Percentiles rank a stretch among this genome's conserved stretches.
Conservation (phyloP, 2,329 filamentous ascomycete genomes). For the Beauveria rudraprayagi region DNA sequence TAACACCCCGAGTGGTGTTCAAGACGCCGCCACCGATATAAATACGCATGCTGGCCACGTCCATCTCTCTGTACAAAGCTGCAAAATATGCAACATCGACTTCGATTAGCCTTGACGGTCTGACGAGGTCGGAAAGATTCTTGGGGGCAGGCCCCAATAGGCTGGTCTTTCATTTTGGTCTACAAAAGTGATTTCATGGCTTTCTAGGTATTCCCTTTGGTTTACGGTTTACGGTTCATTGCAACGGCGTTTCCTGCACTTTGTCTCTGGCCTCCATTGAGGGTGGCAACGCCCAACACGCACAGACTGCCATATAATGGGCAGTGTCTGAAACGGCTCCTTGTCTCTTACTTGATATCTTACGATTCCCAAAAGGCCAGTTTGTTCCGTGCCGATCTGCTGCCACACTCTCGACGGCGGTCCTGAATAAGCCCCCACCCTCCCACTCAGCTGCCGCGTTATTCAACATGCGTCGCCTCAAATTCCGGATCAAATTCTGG, state of each 20-base stretch:
- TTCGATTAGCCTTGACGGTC: conserved; percentile 6
- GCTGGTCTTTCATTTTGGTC: conserved; percentile 9
- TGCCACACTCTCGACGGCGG: neutral
- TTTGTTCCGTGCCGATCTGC: conserved; percentile 5
- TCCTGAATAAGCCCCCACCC: neutral
- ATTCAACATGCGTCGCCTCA: neutral
- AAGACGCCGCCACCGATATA: neutral
- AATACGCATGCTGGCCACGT: conserved; percentile 9
- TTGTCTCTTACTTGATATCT: conserved; percentile 5
- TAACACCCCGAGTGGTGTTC: neutral
- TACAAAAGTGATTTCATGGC: conserved; percentile 11
- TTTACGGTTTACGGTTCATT: conserved; percentile 9
- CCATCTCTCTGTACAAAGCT: conserved; percentile 7
- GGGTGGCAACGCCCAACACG: neutral
- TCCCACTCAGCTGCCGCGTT: neutral
- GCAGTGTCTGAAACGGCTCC: neutral
- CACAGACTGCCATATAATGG: neutral
- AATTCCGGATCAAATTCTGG: neutral
- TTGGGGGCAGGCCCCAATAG: conserved; percentile 5
- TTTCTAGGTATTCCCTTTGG: conserved; percentile 4
- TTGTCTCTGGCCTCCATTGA: neutral
- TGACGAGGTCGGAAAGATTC: neutral
- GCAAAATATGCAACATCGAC: neutral
- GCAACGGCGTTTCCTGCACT: conserved; percentile 8
- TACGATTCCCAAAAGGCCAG: conserved; percentile 7